Evolutionary conservation across 2,329 filamentous ascomycete genomes (phyloP).

Genomic region (Talaromyces amestolkiae): DNA sequence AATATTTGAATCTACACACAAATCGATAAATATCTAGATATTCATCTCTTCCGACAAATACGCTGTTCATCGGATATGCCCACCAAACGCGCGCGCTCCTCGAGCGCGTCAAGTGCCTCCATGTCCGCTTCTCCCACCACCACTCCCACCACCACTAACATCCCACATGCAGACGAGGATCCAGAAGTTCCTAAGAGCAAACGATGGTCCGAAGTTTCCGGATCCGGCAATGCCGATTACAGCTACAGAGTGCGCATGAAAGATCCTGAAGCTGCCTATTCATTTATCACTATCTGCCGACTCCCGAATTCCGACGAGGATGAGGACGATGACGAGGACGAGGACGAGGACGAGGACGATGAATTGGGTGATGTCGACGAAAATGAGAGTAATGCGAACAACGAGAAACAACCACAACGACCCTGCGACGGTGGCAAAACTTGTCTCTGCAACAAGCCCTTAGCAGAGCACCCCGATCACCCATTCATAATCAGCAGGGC

Average conservation of each 20-base stretch:
- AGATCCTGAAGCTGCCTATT: conserved; percentile 29
- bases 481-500: neutral
- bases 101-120: neutral
- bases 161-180: neutral
- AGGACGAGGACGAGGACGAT: neutral
- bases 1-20: neutral
- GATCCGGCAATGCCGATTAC: conserved; percentile 35
- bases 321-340: neutral
- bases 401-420: neutral
- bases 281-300: conserved; percentile 31
- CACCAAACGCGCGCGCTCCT: neutral
- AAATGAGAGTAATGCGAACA: neutral
- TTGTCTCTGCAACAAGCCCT: conserved; percentile 1
- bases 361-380: neutral
- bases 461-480: neutral
- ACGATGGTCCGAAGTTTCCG: conserved; percentile 36
- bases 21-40: neutral
- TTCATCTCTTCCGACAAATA: neutral
- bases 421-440: neutral
- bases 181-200: conserved; percentile 9
- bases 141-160: neutral
- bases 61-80: neutral
- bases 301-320: neutral
- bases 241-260: conserved; percentile 28
- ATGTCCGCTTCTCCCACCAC: neutral